Evolutionary conservation across 148 eudicot genomes (phyloP).

Genomic region (Amaranthus hypochondriacus): DNA sequence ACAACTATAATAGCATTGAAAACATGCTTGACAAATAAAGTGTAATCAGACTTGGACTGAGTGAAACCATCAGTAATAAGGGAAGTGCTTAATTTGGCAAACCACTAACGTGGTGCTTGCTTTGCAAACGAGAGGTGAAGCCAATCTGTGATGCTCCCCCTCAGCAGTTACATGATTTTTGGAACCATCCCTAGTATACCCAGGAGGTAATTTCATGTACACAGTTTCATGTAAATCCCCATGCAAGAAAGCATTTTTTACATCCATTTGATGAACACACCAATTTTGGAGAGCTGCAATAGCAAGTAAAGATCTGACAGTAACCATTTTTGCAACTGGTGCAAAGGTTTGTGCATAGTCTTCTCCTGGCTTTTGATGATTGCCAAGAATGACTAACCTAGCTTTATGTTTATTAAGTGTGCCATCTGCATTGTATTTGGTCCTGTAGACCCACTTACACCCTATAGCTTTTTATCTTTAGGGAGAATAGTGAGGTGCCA

Average conservation of each 20-base stretch:
- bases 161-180: neutral
- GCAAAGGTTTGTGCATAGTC: constrained; percentile 1
- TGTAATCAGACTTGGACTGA: constrained; percentile 5
- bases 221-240: neutral
- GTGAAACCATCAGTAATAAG: neutral
- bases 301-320: neutral
- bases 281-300: neutral
- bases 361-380: neutral
- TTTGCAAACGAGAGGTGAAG: neutral
- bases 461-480: neutral
- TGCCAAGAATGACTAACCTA: neutral
- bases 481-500: neutral
- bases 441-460: neutral
- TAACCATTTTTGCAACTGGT: neutral
- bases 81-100: neutral
- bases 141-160: too few species aligned
- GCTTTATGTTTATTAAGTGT: neutral
- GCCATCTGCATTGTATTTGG: neutral
- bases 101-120: constrained; percentile 11
- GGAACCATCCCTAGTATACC: too few species aligned
- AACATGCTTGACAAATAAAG: neutral
- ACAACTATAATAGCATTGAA: neutral
- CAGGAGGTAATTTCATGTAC: neutral
- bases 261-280: neutral
- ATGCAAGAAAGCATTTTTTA: neutral